Evolutionary conservation across 352 stramenopile species (phyloP).

Genomic region (Phytophthora megakarya): DNA sequence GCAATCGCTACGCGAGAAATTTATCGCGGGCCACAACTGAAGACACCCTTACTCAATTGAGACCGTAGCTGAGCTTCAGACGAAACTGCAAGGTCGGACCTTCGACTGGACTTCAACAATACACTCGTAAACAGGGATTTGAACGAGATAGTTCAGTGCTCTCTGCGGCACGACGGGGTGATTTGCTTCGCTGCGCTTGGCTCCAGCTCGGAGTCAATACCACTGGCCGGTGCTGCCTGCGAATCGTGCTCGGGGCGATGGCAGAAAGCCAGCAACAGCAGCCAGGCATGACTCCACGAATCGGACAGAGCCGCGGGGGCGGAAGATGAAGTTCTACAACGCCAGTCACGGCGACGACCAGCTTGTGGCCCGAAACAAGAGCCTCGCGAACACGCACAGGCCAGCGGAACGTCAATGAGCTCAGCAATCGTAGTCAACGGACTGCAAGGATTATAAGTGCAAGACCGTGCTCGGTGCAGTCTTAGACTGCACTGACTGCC

Average conservation of each 20-base stretch:
- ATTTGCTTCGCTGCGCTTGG: constrained; percentile 19
- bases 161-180: constrained; percentile 27
- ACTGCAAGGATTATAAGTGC: constrained; percentile 20
- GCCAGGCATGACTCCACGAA: constrained; percentile 27
- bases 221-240: constrained; percentile 10
- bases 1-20: constrained; percentile 17
- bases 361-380: constrained; percentile 23
- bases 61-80: constrained; percentile 15
- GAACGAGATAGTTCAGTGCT: constrained; percentile 24
- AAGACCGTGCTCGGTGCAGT: background rate
- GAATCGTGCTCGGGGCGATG: constrained; percentile 16
- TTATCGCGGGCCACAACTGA: constrained; percentile 15
- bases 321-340: constrained; percentile 41
- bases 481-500: background rate
- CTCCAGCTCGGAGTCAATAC: constrained; percentile 9
- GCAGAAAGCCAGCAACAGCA: constrained; percentile 33
- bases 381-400: constrained; percentile 14
- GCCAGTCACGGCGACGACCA: constrained; percentile 21
- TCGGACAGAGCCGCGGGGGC: constrained; percentile 33
- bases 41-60: too few species aligned
- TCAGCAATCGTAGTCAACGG: constrained; percentile 30
- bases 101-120: constrained; percentile 23
- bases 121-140: constrained; percentile 16
- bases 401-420: constrained; percentile 8
- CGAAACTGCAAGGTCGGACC: constrained; percentile 28